Evolutionary conservation across 257 asterid genomes (phyloP).

Genomic region (Solanum chaucha): DNA sequence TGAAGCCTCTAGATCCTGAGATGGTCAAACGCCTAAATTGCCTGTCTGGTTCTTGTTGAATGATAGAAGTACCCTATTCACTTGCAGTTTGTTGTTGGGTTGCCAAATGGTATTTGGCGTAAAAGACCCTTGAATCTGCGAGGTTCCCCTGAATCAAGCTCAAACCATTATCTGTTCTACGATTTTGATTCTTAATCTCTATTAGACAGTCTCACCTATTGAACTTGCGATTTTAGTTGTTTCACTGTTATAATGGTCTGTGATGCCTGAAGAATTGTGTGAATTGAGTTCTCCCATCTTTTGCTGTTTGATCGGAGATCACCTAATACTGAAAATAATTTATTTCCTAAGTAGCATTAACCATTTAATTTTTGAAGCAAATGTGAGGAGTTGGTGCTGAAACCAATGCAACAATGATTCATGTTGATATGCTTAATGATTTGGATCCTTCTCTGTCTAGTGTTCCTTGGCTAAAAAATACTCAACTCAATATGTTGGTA

Average conservation of each 20-base stretch:
- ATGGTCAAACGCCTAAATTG: background rate
- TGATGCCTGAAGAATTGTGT: background rate
- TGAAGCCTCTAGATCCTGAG: background rate
- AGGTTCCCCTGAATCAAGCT: background rate
- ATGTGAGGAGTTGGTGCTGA: background rate
- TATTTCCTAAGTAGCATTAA: background rate
- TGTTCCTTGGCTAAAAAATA: background rate
- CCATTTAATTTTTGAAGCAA: background rate
- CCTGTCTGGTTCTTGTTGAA: background rate
- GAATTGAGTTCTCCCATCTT: background rate
- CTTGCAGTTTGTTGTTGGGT: background rate
- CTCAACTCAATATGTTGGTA: background rate
- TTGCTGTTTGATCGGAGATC: background rate
- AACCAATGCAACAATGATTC: background rate
- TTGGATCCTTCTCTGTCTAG: background rate
- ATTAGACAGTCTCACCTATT: background rate
- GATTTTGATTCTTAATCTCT: background rate
- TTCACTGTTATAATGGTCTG: background rate
- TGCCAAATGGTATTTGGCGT: background rate
- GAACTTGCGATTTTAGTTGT: background rate
- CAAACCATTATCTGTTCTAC: background rate
- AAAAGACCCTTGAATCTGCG: background rate
- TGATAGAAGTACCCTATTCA: background rate
- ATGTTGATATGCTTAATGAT: background rate
- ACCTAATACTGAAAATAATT: background rate